phyloP scores from a whole-genome alignment of 768 basidiomycete genomes.

The Postia placenta region DNA sequence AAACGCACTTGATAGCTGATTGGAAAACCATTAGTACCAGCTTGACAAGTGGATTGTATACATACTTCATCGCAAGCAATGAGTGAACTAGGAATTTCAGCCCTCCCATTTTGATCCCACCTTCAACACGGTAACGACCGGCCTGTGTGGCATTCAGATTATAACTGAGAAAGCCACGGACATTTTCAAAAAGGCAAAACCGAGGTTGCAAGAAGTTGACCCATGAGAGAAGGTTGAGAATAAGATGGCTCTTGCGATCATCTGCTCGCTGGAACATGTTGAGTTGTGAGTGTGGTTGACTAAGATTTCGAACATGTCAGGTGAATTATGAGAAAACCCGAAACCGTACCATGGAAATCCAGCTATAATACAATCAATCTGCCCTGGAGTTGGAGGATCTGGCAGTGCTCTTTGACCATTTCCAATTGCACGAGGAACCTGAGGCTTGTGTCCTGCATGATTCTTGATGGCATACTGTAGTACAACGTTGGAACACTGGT shows the following conservation, averaged over 20 bases:
- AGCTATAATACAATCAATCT: constrained; percentile 56
- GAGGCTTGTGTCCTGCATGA: constrained; percentile 27
- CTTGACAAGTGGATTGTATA: background rate
- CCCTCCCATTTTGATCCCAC: constrained; percentile 69
- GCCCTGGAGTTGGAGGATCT: constrained; percentile 40
- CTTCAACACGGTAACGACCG: constrained; percentile 40
- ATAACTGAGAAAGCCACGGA: constrained; percentile 37
- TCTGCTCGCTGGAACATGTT: constrained; percentile 68
- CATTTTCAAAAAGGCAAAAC: constrained; percentile 46
- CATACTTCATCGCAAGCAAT: constrained; percentile 61
- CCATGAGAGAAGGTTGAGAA: constrained; percentile 49
- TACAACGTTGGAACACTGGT: constrained; percentile 65
- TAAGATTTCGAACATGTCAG: constrained; percentile 19
- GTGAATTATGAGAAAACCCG: background rate
- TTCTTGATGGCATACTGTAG: constrained; percentile 53
- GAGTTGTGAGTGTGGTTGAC: constrained; percentile 67
- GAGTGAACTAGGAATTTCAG: constrained; percentile 60
- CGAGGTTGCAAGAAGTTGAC: constrained; percentile 35
- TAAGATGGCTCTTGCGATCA: constrained; percentile 63
- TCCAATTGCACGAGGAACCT: constrained; percentile 36
- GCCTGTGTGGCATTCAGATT: constrained; percentile 33
- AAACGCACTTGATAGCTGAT: constrained; percentile 39
- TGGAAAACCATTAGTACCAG: background rate
- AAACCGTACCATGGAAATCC: constrained; percentile 78
- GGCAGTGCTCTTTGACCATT: constrained; percentile 31